Conservation (phyloP, 2,329 filamentous ascomycete species). For the Penicillium decumbens region DNA sequence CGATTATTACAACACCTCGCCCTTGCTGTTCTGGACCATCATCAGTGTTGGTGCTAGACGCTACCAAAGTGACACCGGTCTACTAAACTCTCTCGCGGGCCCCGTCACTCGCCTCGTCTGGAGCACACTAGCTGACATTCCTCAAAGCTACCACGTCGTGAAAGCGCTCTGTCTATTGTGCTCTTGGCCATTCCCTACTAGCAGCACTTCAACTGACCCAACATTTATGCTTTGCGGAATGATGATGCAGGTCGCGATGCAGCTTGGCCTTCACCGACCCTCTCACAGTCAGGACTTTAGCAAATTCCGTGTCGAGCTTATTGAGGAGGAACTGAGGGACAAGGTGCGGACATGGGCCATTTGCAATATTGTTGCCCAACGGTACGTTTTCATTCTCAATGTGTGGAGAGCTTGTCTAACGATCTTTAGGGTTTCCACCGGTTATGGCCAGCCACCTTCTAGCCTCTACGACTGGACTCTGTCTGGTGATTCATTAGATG, state of each 20-base stretch:
- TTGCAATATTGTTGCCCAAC: conserved; percentile 64
- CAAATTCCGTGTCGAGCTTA: conserved; percentile 50
- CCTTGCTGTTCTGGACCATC: conserved; percentile 66
- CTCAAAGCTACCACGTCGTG: conserved; percentile 61
- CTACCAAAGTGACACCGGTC: conserved; percentile 50
- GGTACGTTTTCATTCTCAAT: conserved; percentile 40
- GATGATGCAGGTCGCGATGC: conserved; percentile 66
- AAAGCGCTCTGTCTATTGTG: conserved; percentile 61
- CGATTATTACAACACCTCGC: conserved; percentile 55
- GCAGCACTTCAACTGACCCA: conserved; percentile 59
- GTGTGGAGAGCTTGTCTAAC: background rate
- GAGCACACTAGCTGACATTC: conserved; percentile 57
- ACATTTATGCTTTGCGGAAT: conserved; percentile 62
- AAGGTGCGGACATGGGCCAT: conserved; percentile 63
- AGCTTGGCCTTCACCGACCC: conserved; percentile 61
- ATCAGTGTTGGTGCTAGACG: conserved; percentile 59
- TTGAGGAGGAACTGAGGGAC: conserved; percentile 60
- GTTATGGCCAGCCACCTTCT: conserved; percentile 62
- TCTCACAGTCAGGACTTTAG: conserved; percentile 57
- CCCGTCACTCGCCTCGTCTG: conserved; percentile 57
- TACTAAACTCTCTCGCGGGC: conserved; percentile 50
- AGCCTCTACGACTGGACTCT: conserved; percentile 59
- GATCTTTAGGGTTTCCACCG: conserved; percentile 55
- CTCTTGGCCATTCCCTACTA: conserved; percentile 62
- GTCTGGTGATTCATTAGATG: conserved; percentile 41